phyloP scores from a whole-genome alignment of 73 alveolate species.

The Paramecium primaurelia region DNA sequence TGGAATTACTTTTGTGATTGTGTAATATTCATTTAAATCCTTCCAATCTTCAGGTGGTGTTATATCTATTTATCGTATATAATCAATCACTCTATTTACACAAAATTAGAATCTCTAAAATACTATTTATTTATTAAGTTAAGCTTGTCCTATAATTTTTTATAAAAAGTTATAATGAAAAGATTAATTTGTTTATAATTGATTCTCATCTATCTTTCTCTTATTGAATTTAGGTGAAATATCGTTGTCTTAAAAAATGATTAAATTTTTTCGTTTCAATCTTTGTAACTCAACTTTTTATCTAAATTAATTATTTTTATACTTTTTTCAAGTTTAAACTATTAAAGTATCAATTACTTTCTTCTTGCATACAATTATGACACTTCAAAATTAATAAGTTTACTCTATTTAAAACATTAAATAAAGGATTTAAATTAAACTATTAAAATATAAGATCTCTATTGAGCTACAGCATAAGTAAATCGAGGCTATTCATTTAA shows the following conservation, averaged over 20 bases:
- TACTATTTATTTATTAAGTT: neutral
- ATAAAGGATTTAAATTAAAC: neutral
- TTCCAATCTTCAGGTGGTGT: conserved; percentile 53
- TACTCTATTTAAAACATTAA: neutral
- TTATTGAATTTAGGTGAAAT: neutral
- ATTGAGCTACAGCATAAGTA: neutral
- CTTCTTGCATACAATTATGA: neutral
- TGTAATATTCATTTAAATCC: neutral
- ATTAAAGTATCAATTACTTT: neutral
- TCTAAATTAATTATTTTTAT: neutral
- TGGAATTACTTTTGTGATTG: neutral
- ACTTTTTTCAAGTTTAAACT: neutral
- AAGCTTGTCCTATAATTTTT: neutral
- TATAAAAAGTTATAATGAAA: neutral
- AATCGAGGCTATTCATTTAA: neutral
- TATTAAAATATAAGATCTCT: neutral
- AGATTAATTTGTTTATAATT: neutral
- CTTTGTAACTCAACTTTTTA: neutral
- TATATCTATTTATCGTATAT: neutral
- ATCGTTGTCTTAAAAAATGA: neutral
- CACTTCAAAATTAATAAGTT: neutral
- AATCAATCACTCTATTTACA: neutral
- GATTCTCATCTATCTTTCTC: neutral
- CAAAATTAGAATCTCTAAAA: neutral
- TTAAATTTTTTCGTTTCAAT: neutral